Evolutionary conservation across 2,329 filamentous ascomycete genomes (phyloP), one percentile per base, ranked within the genome.

Genomic region (Tolypocladium ophioglossoides): DNA sequence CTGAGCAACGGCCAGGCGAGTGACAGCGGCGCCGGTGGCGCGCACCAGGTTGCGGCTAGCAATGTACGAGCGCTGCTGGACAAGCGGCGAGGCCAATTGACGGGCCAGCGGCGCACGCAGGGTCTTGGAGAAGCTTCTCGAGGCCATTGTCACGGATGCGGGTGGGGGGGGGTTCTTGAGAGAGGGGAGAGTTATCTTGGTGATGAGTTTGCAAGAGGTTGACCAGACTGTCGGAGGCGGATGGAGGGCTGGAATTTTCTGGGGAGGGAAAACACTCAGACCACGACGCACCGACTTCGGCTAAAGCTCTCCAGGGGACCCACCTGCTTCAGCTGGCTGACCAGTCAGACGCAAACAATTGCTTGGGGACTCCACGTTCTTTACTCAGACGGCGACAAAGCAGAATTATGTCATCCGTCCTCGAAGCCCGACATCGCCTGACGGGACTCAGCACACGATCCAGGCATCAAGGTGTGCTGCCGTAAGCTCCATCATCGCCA

Each of bases 101-200:
- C 82, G 82, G 67, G 79, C 77, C 72, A 84, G 70, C 66, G 79
- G 78, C 64, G 77, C 76, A 69, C 83, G 82, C 65, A 86, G 74
- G 69, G 82, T 79, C 78, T 81, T 84, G 67, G 80, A 80, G 78
- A 90, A 79, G 76, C 76, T 83, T 76, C 86, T 81, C 67, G 87
- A 88, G 72, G 88, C 86, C 88, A 92, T 91, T 77, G 72, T 82
- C 74, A 73, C 44, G 34, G 38, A 18, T 30, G 14, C 24, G 41
- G n/a, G 47, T 51, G 49, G 49, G 52, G 60, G 64, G 61, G 60
- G 64, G 60, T 9, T n/a, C 37, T 57, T 55, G 56, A 54, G 34
- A 54, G 54, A 52, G 56, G 55, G 57, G 57, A 56, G 59, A 62
- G 55, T 56, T 57, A 55, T 57, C 59, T 53, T 61, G 64, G 61